phyloP scores from a whole-genome alignment of 768 basidiomycete species.

The Pulveroboletus ravenelii region DNA sequence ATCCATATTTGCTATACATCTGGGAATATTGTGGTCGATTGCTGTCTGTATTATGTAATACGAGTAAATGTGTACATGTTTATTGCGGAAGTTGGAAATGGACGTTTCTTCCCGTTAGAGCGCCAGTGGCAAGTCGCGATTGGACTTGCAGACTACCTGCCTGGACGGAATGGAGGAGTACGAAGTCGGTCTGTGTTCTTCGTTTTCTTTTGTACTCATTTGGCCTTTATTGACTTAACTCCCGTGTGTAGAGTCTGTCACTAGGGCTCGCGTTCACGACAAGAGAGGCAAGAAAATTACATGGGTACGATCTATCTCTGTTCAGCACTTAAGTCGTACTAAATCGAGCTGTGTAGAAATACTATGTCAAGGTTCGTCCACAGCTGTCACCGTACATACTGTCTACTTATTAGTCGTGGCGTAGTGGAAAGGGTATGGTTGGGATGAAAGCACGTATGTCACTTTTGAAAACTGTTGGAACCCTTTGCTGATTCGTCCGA shows the following conservation, averaged over 20 bases:
- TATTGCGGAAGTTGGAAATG: constrained; percentile 4
- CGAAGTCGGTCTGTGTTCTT: constrained; percentile 57
- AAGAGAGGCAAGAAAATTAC: constrained; percentile 42
- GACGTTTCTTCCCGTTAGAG: constrained; percentile 16
- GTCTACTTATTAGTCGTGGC: constrained; percentile 3
- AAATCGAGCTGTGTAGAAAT: constrained; percentile 39
- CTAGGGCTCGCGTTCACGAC: constrained; percentile 46
- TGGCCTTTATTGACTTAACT: neutral
- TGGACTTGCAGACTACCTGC: constrained; percentile 14
- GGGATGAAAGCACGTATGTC: constrained; percentile 56
- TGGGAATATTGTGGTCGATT: neutral
- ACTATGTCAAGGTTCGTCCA: constrained; percentile 50
- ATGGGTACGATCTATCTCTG: constrained; percentile 41
- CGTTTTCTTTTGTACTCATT: neutral
- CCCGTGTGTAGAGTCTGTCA: constrained; percentile 43
- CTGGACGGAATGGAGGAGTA: constrained; percentile 47
- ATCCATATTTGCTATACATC: neutral
- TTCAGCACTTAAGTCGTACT: constrained; percentile 5
- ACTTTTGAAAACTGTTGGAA: neutral
- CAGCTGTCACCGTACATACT: neutral
- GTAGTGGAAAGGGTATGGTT: constrained; percentile 60
- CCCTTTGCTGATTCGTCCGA: constrained; percentile 5
- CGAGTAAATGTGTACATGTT: too few species aligned
- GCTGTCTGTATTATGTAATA: neutral
- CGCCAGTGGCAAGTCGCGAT: neutral